Percentiles rank a stretch among this genome's conserved stretches.
These are phyloP conservation scores for Neodidymelliopsis sp. DNA, from an alignment of 2,329 filamentous ascomycete genomes.

Conservation along the genomic window DNA sequence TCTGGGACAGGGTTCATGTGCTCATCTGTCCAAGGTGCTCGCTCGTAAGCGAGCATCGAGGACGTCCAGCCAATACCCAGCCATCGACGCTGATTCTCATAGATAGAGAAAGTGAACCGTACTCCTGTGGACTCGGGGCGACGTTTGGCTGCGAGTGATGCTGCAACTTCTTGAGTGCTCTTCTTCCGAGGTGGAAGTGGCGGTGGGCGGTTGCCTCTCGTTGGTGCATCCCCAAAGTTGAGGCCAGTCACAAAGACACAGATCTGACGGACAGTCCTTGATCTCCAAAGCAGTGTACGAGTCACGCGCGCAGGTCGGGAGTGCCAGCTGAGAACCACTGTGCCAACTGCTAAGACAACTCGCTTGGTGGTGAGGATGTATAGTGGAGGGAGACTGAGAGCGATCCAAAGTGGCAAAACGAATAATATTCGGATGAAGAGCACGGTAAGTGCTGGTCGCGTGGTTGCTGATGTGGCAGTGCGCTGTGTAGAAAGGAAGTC, in stretches of 20 bases:
- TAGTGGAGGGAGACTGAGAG: conserved; percentile 81
- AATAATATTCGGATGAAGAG: conserved; percentile 89
- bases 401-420: conserved; percentile 86
- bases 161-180: conserved; percentile 57
- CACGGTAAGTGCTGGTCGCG: conserved; percentile 84
- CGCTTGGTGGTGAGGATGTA: conserved; percentile 86
- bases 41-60: conserved; percentile 88
- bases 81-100: conserved; percentile 96
- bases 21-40: conserved; percentile 93
- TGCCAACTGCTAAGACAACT: conserved; percentile 85
- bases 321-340: conserved; percentile 89
- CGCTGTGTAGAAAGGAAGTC: conserved; percentile 92
- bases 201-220: conserved; percentile 43
- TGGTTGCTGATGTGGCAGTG: conserved; percentile 90
- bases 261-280: conserved; percentile 73
- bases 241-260: conserved; percentile 81
- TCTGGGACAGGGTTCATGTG: conserved; percentile 82
- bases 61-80: conserved; percentile 94
- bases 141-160: conserved; percentile 52
- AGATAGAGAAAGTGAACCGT: conserved; percentile 94
- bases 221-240: conserved; percentile 64
- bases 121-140: conserved; percentile 72
- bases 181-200: conserved; percentile 54
- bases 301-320: conserved; percentile 84
- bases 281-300: conserved; percentile 89